A percentile compares a stretch with the other conserved stretches of the same genome.
Conservation (phyloP, 345 rosid genomes). For the Microcos paniculata region DNA sequence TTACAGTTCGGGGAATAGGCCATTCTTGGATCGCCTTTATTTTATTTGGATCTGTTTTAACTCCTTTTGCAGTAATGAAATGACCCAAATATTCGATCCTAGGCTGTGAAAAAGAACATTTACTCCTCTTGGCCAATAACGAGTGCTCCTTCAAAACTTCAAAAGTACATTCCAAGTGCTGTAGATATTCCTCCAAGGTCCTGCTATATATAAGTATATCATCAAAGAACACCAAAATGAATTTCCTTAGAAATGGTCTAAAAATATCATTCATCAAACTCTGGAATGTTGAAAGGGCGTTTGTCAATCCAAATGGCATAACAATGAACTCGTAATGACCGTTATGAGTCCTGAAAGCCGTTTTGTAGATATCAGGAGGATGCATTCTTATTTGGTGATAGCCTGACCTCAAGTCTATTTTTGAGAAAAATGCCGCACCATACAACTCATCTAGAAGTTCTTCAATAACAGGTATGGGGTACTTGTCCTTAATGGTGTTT, state of each 20-base stretch:
- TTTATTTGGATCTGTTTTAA: background rate
- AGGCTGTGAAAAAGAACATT: conserved; percentile 15
- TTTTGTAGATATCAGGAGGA: background rate
- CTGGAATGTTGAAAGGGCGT: too few relatives aligned
- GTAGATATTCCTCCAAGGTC: background rate
- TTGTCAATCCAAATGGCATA: too few relatives aligned
- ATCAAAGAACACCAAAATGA: background rate
- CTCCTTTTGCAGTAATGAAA: background rate
- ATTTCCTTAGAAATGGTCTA: background rate
- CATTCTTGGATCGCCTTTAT: background rate
- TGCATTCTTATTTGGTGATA: background rate
- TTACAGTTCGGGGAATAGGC: background rate
- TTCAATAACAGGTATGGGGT: too few relatives aligned
- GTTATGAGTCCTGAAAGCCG: background rate
- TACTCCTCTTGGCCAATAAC: background rate
- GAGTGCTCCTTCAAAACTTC: background rate
- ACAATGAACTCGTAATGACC: background rate
- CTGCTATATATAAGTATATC: too few relatives aligned
- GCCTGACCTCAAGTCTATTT: background rate
- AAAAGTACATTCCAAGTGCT: background rate
- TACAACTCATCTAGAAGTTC: background rate
- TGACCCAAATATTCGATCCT: background rate
- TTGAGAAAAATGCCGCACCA: too few relatives aligned
- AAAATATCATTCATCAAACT: background rate
- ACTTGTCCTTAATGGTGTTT: too few relatives aligned